Conservation (phyloP, 1,139 yeast species). For the Pichia sp. region DNA sequence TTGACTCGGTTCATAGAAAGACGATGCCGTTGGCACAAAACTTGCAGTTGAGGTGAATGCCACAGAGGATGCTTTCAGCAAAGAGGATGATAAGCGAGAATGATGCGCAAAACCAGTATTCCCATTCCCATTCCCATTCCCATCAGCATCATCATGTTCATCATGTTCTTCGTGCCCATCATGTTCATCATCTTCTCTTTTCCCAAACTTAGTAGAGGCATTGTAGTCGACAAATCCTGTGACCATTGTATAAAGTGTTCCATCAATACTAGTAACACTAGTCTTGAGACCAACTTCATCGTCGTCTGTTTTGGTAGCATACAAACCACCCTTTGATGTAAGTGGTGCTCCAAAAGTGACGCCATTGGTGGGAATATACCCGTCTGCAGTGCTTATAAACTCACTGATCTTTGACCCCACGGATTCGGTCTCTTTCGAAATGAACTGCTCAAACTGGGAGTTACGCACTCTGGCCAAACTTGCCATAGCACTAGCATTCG, state of each 20-base stretch:
- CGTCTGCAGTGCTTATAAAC: constrained; percentile 6
- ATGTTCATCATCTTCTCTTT: too few species aligned
- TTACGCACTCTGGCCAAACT: constrained; percentile 7
- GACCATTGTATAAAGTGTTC: background rate
- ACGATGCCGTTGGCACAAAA: too few species aligned
- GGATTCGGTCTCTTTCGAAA: constrained; percentile 6
- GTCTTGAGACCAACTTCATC: constrained; percentile 4
- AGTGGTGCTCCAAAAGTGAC: constrained; percentile 4
- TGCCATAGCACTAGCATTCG: background rate
- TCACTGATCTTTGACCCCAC: constrained; percentile 3
- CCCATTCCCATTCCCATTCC: too few species aligned
- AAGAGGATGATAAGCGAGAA: too few species aligned
- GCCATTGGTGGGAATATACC: constrained; percentile 1
- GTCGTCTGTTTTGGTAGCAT: constrained; percentile 4
- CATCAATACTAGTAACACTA: constrained; percentile 4
- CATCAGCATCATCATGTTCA: too few species aligned
- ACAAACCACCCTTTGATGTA: constrained; percentile 3
- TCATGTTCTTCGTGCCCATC: too few species aligned
- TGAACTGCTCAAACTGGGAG: constrained; percentile 1
- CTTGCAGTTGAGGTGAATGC: too few species aligned
- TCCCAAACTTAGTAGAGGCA: too few species aligned
- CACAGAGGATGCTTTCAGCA: too few species aligned
- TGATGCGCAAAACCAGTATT: too few species aligned
- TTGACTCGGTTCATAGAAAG: too few species aligned
- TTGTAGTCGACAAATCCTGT: background rate